Base-by-base conservation (phyloP, 164 flowering plant species). In the Litsea cubeba region DNA sequence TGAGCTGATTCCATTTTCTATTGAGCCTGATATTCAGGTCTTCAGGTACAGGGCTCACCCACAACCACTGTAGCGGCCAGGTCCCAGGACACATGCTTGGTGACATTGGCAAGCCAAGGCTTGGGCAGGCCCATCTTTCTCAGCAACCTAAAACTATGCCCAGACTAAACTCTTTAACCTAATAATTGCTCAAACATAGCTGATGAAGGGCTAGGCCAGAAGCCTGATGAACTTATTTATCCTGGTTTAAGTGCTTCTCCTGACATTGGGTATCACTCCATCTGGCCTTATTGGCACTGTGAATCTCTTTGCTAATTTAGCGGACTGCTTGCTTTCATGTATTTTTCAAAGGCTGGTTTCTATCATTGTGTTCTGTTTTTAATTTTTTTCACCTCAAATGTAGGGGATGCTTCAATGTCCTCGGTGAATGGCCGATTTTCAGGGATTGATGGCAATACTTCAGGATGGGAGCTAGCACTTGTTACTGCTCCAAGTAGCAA, bases 401-500 rank as follows among this genome's bases (percentile, higher is more conserved):
- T 35, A 76, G 71, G 71, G 46, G 51, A 25, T 65, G 74, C 23
- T 7, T 63, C 65, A 18, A 30, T 28, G 23, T 15, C 20, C 11
- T 24, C 70, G 2, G 54, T 30, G n/a, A 8, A 20, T 40, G 58
- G 67, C 72, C 71, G 23, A 20, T 66, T 32, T 26, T 26, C 30
- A 14, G 72, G 60, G 8, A 49, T 62, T 25, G 68, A 35, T 75
- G 60, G 60, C n/a, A 54, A 54, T 54, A 20, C 83, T 72, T 81
- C 93, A 25, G 99, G 98, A 64, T 96, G 99, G 99, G 99, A 96
- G 81, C 86, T 96, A 72, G 90, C 99, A 15, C 82, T 96, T 5
- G 99, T 94, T 63, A 86, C 93, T 3, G 74, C 88, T 18, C 91
- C 90, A 14, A 91, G 89, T 85, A 89, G 81, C 86, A 78, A 81